These are phyloP conservation scores for Aspergillus novofumigatus DNA, from an alignment of 2,329 filamentous ascomycete genomes.

Conservation along the genomic window DNA sequence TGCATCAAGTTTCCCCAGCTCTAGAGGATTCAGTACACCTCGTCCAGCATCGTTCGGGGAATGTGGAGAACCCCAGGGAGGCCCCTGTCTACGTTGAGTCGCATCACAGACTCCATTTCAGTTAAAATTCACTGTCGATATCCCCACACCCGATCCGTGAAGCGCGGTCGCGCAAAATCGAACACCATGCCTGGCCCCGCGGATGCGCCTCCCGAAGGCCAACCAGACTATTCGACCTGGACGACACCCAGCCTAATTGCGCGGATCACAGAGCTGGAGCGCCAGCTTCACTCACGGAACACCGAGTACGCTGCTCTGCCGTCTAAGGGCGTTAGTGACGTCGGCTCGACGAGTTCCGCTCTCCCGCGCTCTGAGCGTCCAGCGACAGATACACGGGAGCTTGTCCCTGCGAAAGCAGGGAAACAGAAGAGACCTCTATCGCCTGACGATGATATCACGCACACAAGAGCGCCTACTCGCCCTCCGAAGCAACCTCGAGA, in stretches of 20 bases:
- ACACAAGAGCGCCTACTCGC: conserved; percentile 21
- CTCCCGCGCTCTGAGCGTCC: neutral
- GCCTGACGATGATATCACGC: conserved; percentile 22
- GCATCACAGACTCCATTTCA: conserved; percentile 6
- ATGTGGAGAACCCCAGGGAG: conserved; percentile 29
- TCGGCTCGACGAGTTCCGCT: conserved; percentile 1
- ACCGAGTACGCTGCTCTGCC: conserved; percentile 25
- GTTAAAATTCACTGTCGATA: conserved; percentile 9
- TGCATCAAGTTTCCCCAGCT: neutral
- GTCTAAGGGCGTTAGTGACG: conserved; percentile 1
- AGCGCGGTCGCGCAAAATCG: conserved; percentile 11
- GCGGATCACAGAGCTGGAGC: conserved; percentile 64
- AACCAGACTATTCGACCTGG: conserved; percentile 61
- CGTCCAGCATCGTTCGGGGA: conserved; percentile 14
- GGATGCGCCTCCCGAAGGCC: conserved; percentile 9
- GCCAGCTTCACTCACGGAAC: conserved; percentile 55
- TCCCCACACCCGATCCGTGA: conserved; percentile 6
- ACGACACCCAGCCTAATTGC: conserved; percentile 64
- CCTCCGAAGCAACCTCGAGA: conserved; percentile 44
- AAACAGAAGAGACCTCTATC: conserved; percentile 15
- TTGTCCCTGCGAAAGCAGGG: conserved; percentile 4
- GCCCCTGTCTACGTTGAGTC: conserved; percentile 11
- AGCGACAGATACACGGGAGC: neutral
- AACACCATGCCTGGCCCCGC: conserved; percentile 22
- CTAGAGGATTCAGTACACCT: neutral